These are phyloP conservation scores for Russula virescens DNA, from an alignment of 768 basidiomycete genomes.

Conservation along the genomic window DNA sequence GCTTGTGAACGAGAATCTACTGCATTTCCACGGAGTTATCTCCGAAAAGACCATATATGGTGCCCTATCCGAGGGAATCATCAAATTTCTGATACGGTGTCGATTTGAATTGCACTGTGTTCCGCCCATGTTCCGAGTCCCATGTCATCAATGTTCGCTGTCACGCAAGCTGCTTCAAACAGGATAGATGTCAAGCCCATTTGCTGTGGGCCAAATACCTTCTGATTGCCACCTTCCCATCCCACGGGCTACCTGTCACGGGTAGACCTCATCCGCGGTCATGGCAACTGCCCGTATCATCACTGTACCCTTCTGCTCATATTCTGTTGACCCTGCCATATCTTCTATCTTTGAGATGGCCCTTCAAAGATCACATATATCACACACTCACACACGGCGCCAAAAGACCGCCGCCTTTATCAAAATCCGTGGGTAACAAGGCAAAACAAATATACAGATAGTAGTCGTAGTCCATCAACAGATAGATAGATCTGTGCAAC, in stretches of 20 bases:
- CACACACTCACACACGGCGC: background rate
- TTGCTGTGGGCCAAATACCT: background rate
- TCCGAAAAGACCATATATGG: background rate
- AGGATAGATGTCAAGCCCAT: background rate
- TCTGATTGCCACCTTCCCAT: background rate
- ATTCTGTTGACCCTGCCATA: background rate
- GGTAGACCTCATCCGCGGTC: background rate
- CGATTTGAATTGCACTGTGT: too few relatives aligned
- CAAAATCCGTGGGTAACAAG: background rate
- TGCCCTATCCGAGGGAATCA: background rate
- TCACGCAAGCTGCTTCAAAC: background rate
- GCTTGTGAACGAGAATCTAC: background rate
- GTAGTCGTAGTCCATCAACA: too few relatives aligned
- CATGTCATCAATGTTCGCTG: background rate
- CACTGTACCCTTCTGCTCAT: background rate
- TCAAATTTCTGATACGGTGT: background rate
- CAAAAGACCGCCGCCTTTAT: background rate
- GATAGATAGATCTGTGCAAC: background rate
- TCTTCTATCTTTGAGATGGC: too few relatives aligned
- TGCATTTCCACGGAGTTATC: background rate
- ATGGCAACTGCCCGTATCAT: background rate
- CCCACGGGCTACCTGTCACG: background rate
- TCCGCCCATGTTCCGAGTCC: background rate
- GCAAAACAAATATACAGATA: background rate
- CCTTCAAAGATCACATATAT: background rate